These are phyloP conservation scores for Polygonum maritimum DNA, from an alignment of 148 eudicot genomes.

Conservation along the genomic window DNA sequence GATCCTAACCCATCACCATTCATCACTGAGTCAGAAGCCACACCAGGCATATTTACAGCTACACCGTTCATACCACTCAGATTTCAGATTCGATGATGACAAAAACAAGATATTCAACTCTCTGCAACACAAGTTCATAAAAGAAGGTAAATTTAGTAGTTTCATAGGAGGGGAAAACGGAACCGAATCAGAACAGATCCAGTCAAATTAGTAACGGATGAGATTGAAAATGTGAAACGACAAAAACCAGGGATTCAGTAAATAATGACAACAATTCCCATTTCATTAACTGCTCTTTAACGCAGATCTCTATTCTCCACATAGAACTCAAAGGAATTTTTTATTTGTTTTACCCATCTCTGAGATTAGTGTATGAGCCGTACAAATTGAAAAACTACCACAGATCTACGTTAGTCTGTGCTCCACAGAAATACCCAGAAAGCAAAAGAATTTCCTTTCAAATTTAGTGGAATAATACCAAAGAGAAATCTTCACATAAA, in stretches of 20 bases:
- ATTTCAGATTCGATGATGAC: constrained; percentile 3
- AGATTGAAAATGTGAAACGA: constrained; percentile 4
- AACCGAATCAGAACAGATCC: constrained; percentile 10
- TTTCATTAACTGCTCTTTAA: background rate
- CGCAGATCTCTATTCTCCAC: constrained; percentile 1
- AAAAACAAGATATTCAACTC: background rate
- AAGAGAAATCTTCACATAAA: background rate
- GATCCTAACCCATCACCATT: constrained; percentile 31
- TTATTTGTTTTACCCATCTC: background rate
- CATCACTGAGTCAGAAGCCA: constrained; percentile 42
- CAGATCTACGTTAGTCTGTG: background rate
- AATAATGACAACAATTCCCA: background rate
- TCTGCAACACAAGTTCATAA: background rate
- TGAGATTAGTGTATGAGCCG: background rate
- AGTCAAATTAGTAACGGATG: background rate
- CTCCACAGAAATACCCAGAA: background rate
- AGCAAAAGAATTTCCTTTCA: background rate
- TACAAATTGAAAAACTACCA: background rate
- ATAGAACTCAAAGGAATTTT: background rate
- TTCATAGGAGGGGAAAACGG: background rate
- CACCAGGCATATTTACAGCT: constrained; percentile 60
- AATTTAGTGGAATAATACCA: background rate
- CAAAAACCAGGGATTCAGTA: background rate
- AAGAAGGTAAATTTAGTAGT: background rate
- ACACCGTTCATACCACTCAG: constrained; percentile 2